These are phyloP conservation scores for Triangularia verruculosa DNA, from an alignment of 2,329 filamentous ascomycete species.

Conservation along the genomic window DNA sequence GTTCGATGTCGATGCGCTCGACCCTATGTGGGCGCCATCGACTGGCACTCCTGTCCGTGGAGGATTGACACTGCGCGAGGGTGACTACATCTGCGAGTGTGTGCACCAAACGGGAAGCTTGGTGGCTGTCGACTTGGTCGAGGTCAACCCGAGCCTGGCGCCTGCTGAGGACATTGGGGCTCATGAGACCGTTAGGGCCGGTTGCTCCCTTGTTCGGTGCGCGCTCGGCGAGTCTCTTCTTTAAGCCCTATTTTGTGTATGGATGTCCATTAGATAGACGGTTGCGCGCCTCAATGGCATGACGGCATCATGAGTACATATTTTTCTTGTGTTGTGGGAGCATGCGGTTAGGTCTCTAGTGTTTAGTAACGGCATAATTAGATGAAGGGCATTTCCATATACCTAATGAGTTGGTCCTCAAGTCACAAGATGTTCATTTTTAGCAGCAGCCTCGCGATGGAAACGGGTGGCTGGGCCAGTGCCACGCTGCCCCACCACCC, in stretches of 20 bases:
- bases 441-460: background rate
- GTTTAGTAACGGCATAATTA: background rate
- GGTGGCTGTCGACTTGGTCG: constrained; percentile 76
- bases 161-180: constrained; percentile 61
- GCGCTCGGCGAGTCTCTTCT: constrained; percentile 88
- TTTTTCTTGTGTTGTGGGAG: background rate
- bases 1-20: constrained; percentile 94
- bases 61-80: constrained; percentile 88
- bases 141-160: constrained; percentile 74
- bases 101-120: constrained; percentile 77
- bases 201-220: constrained; percentile 86
- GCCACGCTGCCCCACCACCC: background rate
- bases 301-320: background rate
- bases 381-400: background rate
- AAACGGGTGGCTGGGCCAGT: background rate
- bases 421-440: background rate
- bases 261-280: background rate
- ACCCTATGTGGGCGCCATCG: constrained; percentile 93
- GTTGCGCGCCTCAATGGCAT: background rate
- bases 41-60: constrained; percentile 94
- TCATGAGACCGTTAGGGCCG: constrained; percentile 82
- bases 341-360: background rate
- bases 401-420: background rate
- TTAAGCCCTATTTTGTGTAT: constrained; percentile 40
- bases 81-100: constrained; percentile 92